Percentiles rank a stretch among this genome's conserved stretches.
Evolutionary conservation across 2,329 filamentous ascomycete species (phyloP).

Genomic region (Cladophialophora psammophila): DNA sequence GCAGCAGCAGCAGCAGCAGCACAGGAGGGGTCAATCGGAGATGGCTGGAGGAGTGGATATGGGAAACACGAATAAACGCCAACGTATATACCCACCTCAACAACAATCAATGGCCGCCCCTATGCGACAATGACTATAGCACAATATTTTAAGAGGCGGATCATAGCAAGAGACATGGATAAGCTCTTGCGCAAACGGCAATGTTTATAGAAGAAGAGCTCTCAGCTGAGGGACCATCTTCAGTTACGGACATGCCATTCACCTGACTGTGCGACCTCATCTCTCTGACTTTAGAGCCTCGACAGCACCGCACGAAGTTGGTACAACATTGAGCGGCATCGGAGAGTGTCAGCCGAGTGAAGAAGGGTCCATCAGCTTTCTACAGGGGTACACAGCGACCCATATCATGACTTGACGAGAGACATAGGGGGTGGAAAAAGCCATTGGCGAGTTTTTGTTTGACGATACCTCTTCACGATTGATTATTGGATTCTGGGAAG

Average conservation of each 20-base stretch:
- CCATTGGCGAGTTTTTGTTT: not conserved
- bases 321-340: not conserved
- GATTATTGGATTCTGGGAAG: conserved; percentile 10
- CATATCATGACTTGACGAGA: conserved; percentile 29
- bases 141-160: not conserved
- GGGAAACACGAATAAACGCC: conserved; percentile 35
- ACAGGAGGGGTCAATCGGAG: conserved; percentile 34
- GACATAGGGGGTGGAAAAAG: conserved; percentile 14
- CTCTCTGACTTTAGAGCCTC: not conserved
- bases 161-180: not conserved
- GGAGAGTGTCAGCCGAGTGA: not conserved
- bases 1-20: conserved; percentile 11
- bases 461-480: conserved; percentile 22
- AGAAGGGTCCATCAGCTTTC: conserved; percentile 1
- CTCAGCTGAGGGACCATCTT: not conserved
- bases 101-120: conserved; percentile 34
- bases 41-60: conserved; percentile 33
- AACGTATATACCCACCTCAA: conserved; percentile 33
- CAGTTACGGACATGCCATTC: not conserved
- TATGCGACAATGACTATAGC: conserved; percentile 31
- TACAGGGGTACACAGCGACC: conserved; percentile 26
- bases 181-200: not conserved
- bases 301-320: not conserved
- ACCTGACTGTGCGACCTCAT: not conserved
- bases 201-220: not conserved